A percentile compares a stretch with the other conserved stretches of the same genome.
phyloP scores from a whole-genome alignment of 2,329 filamentous ascomycete species.

The Ophiosphaerella herpotricha region DNA sequence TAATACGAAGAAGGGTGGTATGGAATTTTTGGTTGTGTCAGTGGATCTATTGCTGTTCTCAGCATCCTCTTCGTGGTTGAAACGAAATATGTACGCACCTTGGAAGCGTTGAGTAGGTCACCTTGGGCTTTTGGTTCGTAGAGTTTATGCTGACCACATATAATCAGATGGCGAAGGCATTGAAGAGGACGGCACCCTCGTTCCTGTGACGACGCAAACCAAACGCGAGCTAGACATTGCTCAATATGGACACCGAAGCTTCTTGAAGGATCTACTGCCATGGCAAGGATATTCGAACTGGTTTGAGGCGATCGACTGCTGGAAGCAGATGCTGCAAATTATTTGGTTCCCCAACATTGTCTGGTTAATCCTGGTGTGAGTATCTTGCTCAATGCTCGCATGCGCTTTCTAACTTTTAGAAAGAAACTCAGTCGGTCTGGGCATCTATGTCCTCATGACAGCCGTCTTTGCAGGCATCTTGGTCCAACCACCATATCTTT shows the following conservation, averaged over 20 bases:
- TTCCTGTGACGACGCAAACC: slow-evolving; percentile 11
- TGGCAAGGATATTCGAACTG: slow-evolving; percentile 13
- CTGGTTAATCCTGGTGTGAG: slow-evolving; percentile 3
- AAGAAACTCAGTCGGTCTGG: slow-evolving; percentile 10
- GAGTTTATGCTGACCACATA: not conserved
- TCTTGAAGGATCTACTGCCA: slow-evolving; percentile 11
- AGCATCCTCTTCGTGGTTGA: slow-evolving; percentile 12
- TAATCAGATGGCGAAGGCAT: slow-evolving; percentile 11
- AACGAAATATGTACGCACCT: slow-evolving; percentile 12
- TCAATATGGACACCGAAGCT: slow-evolving; percentile 8
- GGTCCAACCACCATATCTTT: slow-evolving; percentile 10
- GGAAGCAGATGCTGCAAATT: slow-evolving; percentile 15
- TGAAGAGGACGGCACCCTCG: slow-evolving; percentile 9
- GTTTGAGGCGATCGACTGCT: slow-evolving; percentile 11
- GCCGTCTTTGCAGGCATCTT: slow-evolving; percentile 13
- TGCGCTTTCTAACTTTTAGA: not conserved
- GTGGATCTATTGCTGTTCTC: slow-evolving; percentile 8
- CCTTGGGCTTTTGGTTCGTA: not conserved
- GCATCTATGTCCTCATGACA: slow-evolving; percentile 16
- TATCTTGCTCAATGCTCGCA: not conserved
- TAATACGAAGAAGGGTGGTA: slow-evolving; percentile 5
- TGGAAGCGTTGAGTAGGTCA: slow-evolving; percentile 13
- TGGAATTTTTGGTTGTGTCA: slow-evolving; percentile 10
- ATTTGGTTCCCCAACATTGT: slow-evolving; percentile 18
- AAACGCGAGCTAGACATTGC: slow-evolving; percentile 7